These are phyloP conservation scores for Kingdonia uniflora DNA, from an alignment of 164 flowering plant genomes.

Conservation along the genomic window DNA sequence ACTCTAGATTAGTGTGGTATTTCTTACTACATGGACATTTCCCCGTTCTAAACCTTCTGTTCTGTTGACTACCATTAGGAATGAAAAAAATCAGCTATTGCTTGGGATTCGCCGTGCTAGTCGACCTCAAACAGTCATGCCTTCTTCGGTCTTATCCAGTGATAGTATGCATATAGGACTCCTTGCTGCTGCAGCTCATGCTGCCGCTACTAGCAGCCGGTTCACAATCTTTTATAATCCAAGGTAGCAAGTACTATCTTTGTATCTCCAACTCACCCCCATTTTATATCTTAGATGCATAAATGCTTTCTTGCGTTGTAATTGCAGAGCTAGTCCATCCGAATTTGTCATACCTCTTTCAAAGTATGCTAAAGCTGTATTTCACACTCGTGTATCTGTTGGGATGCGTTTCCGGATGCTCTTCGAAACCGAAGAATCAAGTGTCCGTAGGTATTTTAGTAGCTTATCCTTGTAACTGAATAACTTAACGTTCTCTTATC, in stretches of 20 bases:
- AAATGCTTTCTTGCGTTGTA: slow-evolving; percentile 5
- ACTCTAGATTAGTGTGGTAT: background rate
- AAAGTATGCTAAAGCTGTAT: slow-evolving; percentile 70
- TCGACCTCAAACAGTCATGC: slow-evolving; percentile 86
- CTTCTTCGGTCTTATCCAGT: slow-evolving; percentile 86
- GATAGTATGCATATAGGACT: slow-evolving; percentile 94
- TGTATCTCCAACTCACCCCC: background rate
- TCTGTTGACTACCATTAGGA: slow-evolving; percentile 29
- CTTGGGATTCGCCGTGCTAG: slow-evolving; percentile 81
- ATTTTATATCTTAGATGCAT: background rate
- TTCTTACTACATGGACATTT: background rate
- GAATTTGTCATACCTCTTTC: slow-evolving; percentile 81
- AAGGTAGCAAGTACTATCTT: slow-evolving; percentile 26
- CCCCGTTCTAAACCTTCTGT: background rate
- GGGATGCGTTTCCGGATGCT: slow-evolving; percentile 95
- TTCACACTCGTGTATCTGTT: slow-evolving; percentile 81
- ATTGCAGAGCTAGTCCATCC: slow-evolving; percentile 77
- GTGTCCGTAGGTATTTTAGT: slow-evolving; percentile 64
- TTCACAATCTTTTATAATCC: slow-evolving; percentile 81
- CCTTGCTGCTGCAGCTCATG: slow-evolving; percentile 94
- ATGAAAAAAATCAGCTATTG: slow-evolving; percentile 78
- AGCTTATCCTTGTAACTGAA: background rate
- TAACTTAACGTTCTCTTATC: background rate
- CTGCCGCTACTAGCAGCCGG: slow-evolving; percentile 82
- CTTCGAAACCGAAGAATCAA: slow-evolving; percentile 87